These are phyloP conservation scores for Aspergillus pseudoviridinutans DNA, from an alignment of 2,329 filamentous ascomycete species.

Conservation along the genomic window DNA sequence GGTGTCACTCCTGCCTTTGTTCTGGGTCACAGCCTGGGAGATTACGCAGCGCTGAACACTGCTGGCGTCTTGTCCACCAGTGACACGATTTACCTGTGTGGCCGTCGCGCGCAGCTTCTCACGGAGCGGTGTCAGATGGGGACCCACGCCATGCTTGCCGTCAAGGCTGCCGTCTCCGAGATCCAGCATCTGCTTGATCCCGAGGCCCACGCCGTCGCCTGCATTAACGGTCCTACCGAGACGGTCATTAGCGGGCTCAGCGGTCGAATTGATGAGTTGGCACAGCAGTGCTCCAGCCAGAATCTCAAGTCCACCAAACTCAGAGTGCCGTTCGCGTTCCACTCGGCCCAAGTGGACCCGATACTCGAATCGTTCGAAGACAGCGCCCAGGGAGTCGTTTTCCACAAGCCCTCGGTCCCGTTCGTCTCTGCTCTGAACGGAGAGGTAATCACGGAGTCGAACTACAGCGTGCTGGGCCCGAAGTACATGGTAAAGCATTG, in stretches of 20 bases:
- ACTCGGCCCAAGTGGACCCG: conserved; percentile 45
- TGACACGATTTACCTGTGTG: conserved; percentile 39
- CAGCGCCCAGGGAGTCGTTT: conserved; percentile 34
- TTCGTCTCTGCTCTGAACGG: conserved; percentile 46
- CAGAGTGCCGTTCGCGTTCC: conserved; percentile 45
- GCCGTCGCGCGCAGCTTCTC: conserved; percentile 39
- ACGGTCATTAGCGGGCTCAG: conserved; percentile 41
- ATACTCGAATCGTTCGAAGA: conserved; percentile 42
- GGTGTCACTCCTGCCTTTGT: conserved; percentile 36
- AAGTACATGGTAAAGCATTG: conserved; percentile 41
- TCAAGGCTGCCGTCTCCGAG: conserved; percentile 35
- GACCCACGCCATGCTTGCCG: conserved; percentile 44
- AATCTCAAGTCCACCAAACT: conserved; percentile 41
- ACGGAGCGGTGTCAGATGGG: conserved; percentile 37
- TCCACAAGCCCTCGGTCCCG: conserved; percentile 38
- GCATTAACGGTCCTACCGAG: conserved; percentile 43
- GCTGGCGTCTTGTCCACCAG: conserved; percentile 35
- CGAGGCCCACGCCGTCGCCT: conserved; percentile 32
- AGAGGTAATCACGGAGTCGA: conserved; percentile 36
- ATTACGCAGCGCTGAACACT: conserved; percentile 40
- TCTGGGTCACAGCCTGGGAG: conserved; percentile 41
- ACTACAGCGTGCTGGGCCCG: conserved; percentile 31
- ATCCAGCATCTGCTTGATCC: conserved; percentile 29
- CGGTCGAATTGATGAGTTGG: conserved; percentile 34
- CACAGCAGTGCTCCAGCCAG: conserved; percentile 31